Percentiles rank a stretch among this genome's conserved stretches.
These are phyloP conservation scores for Barnettozyma vustinii DNA, from an alignment of 805 yeast genomes.

Conservation along the genomic window DNA sequence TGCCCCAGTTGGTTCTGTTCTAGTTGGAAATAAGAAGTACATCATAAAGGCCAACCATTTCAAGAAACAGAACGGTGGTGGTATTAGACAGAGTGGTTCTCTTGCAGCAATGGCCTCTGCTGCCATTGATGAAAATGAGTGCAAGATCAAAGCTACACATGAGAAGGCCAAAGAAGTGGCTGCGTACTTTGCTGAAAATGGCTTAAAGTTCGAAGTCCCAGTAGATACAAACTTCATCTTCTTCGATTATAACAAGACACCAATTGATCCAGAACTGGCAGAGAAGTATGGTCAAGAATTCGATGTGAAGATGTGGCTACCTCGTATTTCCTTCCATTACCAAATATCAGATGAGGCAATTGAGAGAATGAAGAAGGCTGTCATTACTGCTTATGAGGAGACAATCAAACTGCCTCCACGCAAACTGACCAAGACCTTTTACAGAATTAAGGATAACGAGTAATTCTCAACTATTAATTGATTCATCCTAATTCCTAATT, in stretches of 20 bases:
- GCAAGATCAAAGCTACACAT: slow-evolving; percentile 44
- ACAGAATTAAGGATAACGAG: slow-evolving; percentile 3
- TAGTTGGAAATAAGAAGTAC: slow-evolving; percentile 60
- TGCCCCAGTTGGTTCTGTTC: slow-evolving; percentile 88
- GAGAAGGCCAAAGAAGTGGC: slow-evolving; percentile 46
- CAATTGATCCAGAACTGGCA: slow-evolving; percentile 52
- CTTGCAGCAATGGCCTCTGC: slow-evolving; percentile 71
- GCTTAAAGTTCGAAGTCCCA: slow-evolving; percentile 59
- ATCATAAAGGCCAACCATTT: slow-evolving; percentile 75
- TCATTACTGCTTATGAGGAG: slow-evolving; percentile 33
- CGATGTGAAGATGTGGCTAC: slow-evolving; percentile 54
- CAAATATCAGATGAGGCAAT: slow-evolving; percentile 19
- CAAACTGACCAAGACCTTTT: slow-evolving; percentile 3
- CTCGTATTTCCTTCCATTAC: slow-evolving; percentile 60
- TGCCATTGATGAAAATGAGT: slow-evolving; percentile 67
- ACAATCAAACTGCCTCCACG: slow-evolving; percentile 13
- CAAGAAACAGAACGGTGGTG: slow-evolving; percentile 92
- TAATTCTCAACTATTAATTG: background rate
- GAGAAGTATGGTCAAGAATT: slow-evolving; percentile 49
- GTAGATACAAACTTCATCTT: slow-evolving; percentile 83
- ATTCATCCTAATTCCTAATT: background rate
- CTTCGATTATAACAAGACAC: slow-evolving; percentile 43
- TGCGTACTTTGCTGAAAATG: slow-evolving; percentile 43
- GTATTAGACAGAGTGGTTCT: slow-evolving; percentile 83
- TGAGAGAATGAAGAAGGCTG: slow-evolving; percentile 26